Base-by-base conservation (phyloP, 345 rosid genomes). In the Rhizophora apiculata region DNA sequence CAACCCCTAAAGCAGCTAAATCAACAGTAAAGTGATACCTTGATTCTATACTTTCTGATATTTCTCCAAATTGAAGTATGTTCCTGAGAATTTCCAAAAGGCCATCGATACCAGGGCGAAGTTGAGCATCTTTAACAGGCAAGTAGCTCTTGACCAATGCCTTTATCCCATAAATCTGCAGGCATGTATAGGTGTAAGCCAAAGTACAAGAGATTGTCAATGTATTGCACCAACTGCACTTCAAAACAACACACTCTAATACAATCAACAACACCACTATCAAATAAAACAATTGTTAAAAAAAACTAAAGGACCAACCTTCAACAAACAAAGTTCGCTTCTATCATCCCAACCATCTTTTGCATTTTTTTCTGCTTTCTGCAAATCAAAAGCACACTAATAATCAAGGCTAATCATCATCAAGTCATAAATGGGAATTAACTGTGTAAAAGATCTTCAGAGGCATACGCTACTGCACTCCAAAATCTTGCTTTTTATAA, bases 91-190 rank as follows among this genome's bases (percentile, higher is more conserved):
- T 80, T 65, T 76, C 85, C 62, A 95, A 68, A 79, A 92, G 92
- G 62, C 74, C 82, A 72, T 86, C 90, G 61, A 95, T 87, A 67
- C 86, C 92, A 68, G 83, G 84, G 37, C 98, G 99, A 77, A 95
- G 96, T 76, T 90, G 97, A 65, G 90, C 88, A 84, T 95, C 99
- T 79, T 95, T 95, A 15, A 83, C 81, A 43, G 99, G 98, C 85
- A 95, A 84, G 79, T 87, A 90, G 83, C 96, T 92, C 77, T 90
- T 92, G 72, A 92, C 99, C 78, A 95, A 76, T 60, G 96, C 81
- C 86, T 95, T 95, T 70, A 95, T 82, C 65, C 96, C 99, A 82
- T 88, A 95, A 73, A 92, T 82, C 99, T 95, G 82, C 66, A 72
- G 52, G 62, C 15, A 30, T 54, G 55, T 68, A 51, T 68, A 62